Percentiles rank a stretch among this genome's conserved stretches.
Conservation (phyloP, 2,329 filamentous ascomycete genomes). For the Botryotinia globosa region DNA sequence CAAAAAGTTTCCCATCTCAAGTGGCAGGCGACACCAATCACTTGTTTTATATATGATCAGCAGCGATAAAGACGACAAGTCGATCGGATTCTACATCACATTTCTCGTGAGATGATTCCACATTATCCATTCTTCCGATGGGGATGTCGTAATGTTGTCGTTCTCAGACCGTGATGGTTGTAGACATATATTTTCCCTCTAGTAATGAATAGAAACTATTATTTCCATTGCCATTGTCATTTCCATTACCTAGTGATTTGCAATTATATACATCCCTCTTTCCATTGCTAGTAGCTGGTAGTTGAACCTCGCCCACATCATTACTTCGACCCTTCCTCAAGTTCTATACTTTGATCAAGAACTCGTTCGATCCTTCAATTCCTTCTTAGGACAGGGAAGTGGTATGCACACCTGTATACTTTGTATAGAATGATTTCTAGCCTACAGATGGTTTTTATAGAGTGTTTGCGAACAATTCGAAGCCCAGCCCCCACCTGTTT, state of each 20-base stretch:
- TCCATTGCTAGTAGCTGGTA: not conserved
- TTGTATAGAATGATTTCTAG: not conserved
- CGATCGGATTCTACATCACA: not conserved
- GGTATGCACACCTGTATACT: fast-evolving
- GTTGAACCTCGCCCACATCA: not conserved
- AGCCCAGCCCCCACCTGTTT: too few species aligned
- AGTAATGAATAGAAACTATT: not conserved
- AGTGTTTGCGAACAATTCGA: not conserved
- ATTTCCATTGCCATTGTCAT: not conserved
- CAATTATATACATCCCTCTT: not conserved
- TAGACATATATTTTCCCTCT: not conserved
- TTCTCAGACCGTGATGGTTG: not conserved
- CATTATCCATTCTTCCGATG: not conserved
- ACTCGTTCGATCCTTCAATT: not conserved
- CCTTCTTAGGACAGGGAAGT: not conserved
- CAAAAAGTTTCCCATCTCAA: too few species aligned
- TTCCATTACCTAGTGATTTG: not conserved
- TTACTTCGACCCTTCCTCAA: not conserved
- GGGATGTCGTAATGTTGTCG: not conserved
- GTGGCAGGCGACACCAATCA: not conserved
- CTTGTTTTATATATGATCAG: fast-evolving
- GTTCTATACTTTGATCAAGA: not conserved
- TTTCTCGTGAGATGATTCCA: not conserved
- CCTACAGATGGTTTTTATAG: not conserved
- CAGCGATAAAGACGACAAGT: not conserved